phyloP scores from a whole-genome alignment of 768 basidiomycete genomes.

The Russula lepida region DNA sequence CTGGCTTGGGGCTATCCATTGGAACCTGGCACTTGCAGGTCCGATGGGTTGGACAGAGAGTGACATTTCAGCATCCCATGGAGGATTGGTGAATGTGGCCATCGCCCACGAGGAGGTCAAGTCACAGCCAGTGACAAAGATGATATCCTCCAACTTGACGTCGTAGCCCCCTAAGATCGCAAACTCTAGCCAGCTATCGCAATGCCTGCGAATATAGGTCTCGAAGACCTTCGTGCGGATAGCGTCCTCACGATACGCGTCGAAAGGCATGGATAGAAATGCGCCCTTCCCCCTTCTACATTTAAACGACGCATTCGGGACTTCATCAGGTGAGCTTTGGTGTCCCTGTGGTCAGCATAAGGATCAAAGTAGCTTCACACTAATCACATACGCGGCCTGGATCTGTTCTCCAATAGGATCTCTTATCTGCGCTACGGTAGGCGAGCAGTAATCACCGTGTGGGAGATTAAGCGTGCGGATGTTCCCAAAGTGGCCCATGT shows the following conservation, averaged over 20 bases:
- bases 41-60: not conserved
- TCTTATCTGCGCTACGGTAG: not conserved
- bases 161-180: not conserved
- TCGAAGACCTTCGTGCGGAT: slow-evolving; percentile 15
- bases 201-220: slow-evolving; percentile 17
- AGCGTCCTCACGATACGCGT: not conserved
- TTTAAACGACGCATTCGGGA: not conserved
- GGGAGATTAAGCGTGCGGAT: not conserved
- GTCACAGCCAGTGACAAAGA: slow-evolving; percentile 21
- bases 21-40: not conserved
- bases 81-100: slow-evolving; percentile 13
- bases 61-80: slow-evolving; percentile 1
- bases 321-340: slow-evolving; percentile 3
- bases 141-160: slow-evolving; percentile 15
- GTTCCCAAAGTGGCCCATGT: slow-evolving; percentile 11
- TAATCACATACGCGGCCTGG: slow-evolving; percentile 4
- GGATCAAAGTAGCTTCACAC: not conserved
- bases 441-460: slow-evolving; percentile 1
- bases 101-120: slow-evolving; percentile 17
- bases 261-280: slow-evolving; percentile 11
- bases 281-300: slow-evolving; percentile 11
- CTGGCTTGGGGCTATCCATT: not conserved
- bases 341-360: not conserved
- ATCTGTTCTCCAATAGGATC: not conserved
- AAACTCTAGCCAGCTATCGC: slow-evolving; percentile 15